Conservation (phyloP, 2,329 filamentous ascomycete genomes). For the Fusarium azukiicola region DNA sequence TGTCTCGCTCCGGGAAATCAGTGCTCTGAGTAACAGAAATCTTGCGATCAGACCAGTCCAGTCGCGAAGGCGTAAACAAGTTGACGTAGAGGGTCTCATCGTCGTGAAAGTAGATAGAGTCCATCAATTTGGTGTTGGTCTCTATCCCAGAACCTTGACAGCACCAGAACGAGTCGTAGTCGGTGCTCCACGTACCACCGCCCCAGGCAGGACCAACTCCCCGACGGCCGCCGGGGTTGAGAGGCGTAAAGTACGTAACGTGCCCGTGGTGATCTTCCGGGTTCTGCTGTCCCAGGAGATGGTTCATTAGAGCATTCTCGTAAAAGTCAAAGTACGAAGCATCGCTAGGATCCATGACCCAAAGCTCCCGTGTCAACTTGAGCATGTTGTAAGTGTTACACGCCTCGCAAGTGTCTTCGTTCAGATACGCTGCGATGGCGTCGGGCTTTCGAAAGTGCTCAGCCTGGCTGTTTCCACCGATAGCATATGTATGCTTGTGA, state of each 20-base stretch:
- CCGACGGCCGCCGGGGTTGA: constrained; percentile 69
- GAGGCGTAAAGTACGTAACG: constrained; percentile 74
- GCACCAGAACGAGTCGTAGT: constrained; percentile 76
- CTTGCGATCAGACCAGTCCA: constrained; percentile 67
- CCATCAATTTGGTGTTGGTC: constrained; percentile 75
- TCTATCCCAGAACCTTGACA: constrained; percentile 74
- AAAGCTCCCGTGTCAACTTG: constrained; percentile 75
- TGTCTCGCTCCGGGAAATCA: constrained; percentile 65
- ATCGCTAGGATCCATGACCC: constrained; percentile 64
- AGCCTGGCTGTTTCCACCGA: constrained; percentile 74
- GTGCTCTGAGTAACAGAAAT: constrained; percentile 68
- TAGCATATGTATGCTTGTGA: constrained; percentile 71
- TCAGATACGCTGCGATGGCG: constrained; percentile 68
- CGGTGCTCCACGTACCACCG: constrained; percentile 75
- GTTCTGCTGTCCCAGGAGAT: constrained; percentile 72
- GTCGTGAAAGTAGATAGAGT: constrained; percentile 73
- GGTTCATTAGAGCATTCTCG: constrained; percentile 72
- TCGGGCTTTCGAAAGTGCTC: constrained; percentile 73
- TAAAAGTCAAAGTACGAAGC: constrained; percentile 74
- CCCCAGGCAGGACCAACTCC: constrained; percentile 76
- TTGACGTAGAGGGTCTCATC: constrained; percentile 69
- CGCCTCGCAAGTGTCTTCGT: constrained; percentile 70
- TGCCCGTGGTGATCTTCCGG: constrained; percentile 69
- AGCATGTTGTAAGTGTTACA: constrained; percentile 80
- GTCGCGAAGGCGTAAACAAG: constrained; percentile 69